Base-by-base conservation (phyloP, 768 basidiomycete genomes). In the Neoboletus brunneissimus region DNA sequence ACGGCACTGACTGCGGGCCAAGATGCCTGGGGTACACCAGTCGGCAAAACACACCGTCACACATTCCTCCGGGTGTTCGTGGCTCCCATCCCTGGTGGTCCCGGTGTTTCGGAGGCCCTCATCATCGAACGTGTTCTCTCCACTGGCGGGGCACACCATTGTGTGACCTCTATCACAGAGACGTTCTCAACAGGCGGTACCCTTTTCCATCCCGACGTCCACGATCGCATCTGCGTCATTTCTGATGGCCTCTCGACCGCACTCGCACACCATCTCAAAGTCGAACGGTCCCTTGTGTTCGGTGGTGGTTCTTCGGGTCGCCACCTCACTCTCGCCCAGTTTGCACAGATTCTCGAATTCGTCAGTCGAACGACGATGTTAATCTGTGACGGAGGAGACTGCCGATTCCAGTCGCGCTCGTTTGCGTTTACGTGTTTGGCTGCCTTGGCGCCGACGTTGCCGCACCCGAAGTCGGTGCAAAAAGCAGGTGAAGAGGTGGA, bases 41-140 rank as follows among this genome's bases (percentile, higher is more conserved):
- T 48, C 1, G 47, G 38, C 5, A 31, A 31, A 13, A 4, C 25
- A 0, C 55, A 65, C 8, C 40, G 32, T 10, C 55, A 66, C 8
- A 53, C 60, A 0, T 27, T 66, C 1, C n/a, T 66, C 11, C 57
- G 55, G 4, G 50, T 55, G 7, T 42, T 8, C 9, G 3, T 62
- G 25, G 41, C 1, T 1, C 41, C 60, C n/a, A 13, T 12, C 2
- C 8, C 11, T 1, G 15, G 10, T 9, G 31, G 7, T 2, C 7
- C 34, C 5, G 11, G 38, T 5, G 1, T 13, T 0, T 35, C 34
- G 0, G 50, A 48, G 10, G 55, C 44, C 0, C 15, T 66, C 1
- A 50, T 66, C 5, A 34, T 66, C 7, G 61, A 65, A 44, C 56
- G 64, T 2, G 54, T 65, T 8, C 55, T 66, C 18, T 63, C 64